Percentiles rank a stretch among this genome's conserved stretches.
Evolutionary conservation across 148 eudicot species (phyloP).

Genomic region (Spergularia bocconei): DNA sequence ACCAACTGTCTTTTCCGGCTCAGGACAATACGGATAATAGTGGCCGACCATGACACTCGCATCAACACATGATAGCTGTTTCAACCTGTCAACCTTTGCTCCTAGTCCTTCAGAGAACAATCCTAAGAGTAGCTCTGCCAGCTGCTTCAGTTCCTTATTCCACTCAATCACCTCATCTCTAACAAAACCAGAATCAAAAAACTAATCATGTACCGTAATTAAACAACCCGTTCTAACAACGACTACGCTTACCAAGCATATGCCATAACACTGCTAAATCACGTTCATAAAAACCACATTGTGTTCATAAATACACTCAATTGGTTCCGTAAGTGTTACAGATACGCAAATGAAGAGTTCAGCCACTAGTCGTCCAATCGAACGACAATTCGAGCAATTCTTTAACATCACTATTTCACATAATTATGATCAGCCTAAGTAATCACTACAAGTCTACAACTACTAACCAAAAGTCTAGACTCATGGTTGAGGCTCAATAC

Average conservation of each 20-base stretch:
- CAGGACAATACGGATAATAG: slow-evolving; percentile 49
- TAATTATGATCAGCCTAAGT: too few relatives aligned
- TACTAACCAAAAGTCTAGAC: too few relatives aligned
- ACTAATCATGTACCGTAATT: not conserved
- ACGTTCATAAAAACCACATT: too few relatives aligned
- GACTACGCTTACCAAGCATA: not conserved
- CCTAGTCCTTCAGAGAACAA: slow-evolving; percentile 44
- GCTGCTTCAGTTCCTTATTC: slow-evolving; percentile 31
- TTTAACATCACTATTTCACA: too few relatives aligned
- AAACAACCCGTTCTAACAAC: not conserved
- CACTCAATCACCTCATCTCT: slow-evolving; percentile 43
- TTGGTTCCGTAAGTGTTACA: too few relatives aligned
- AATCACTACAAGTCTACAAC: too few relatives aligned
- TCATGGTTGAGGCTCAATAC: too few relatives aligned
- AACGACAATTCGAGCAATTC: too few relatives aligned
- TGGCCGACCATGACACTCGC: slow-evolving; percentile 32
- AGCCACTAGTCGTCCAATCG: too few relatives aligned
- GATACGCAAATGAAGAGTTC: too few relatives aligned
- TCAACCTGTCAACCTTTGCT: slow-evolving; percentile 20
- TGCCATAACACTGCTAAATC: too few relatives aligned
- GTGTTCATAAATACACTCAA: too few relatives aligned
- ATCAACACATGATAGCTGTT: slow-evolving; percentile 21
- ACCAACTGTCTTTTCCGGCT: slow-evolving; percentile 45
- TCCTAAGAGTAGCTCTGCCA: slow-evolving; percentile 36
- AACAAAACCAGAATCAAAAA: not conserved